Evolutionary conservation across 768 basidiomycete species (phyloP), one percentile per base, ranked within the genome.

Genomic region (Calocybe gangraenosa): DNA sequence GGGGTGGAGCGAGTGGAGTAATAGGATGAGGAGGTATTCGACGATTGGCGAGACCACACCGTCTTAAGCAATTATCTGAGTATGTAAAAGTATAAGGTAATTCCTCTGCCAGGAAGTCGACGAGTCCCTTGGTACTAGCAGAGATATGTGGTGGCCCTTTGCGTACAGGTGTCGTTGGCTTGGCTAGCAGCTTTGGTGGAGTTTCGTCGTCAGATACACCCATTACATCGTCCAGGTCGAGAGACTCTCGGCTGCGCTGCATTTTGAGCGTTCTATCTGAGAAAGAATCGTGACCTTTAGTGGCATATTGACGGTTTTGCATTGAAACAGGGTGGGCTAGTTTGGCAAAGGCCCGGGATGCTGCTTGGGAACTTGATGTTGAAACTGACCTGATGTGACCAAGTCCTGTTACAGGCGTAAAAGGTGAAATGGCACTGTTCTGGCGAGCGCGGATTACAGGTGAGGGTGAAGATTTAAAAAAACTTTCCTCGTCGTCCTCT

Each of bases 201-300:
- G 69, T 68, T 18, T 87, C 85, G 18, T 79, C 79, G 50, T 84
- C 87, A 6, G 79, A 84, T 18, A 73, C 79, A 32, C 70, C 78
- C 82, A 87, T 81, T 18, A 88, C 60, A 47, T 87, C 85, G 56
- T 91, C 87, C 50, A 89, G 56, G 60, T 89, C 82, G 49, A 88
- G 52, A 2, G 84, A 85, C 58, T 87, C 88, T 28, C 76, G 68
- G 51, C 81, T 79, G 32, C 67, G 72, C 47, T 72, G 76, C 31
- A 76, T 57, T 51, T 67, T 75, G 23, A 78, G 75, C 5, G 72
- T 80, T 15, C 77, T 72, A 47, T 64, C 60, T 7, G 80, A 78
- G 48, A 70, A 68, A 11, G 62, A 60, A 50, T 64, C 61, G 11
- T 58, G 52, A 9, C 63, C 62, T 17, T 60, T 52, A 17, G 32